Base-by-base conservation (phyloP, 768 basidiomycete species). In the Macrolepiota fuliginosa region DNA sequence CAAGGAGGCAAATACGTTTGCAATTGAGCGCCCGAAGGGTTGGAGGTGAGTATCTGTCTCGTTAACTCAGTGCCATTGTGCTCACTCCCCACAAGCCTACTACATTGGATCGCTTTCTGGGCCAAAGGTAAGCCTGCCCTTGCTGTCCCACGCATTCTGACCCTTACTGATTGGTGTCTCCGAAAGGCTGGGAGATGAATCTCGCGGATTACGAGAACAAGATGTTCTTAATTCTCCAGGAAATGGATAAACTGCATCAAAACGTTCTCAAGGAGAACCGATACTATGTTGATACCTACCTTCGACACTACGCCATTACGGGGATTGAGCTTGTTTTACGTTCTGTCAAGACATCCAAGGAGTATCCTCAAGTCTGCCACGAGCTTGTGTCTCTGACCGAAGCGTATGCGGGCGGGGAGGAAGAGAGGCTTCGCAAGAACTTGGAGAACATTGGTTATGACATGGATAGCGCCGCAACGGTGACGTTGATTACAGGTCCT, bases 1-100 rank as follows among this genome's bases (percentile, higher is more conserved):
- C 9, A 64, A 65, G 22, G 75, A 77, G 50, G 75, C 70, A 1
- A 77, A 78, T 54, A 58, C 63, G 0, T 77, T 78, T 56, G 71
- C 74, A 0, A 27, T 63, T 3, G 56, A 66, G 5, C 68, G 71
- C 1, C 77, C 76, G 0, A 53, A 62, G 32, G 69, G 67, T 2
- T 76, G 73, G 72, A 74, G 64, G 69, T 67, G 17, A n/a, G 65
- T 62, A 3, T 40, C 7, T 13, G 9, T 51, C 1, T 22, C 45
- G 13, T 36, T 7, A 7, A 19, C 19, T 40, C 56, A 19, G 17
- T 15, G 46, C 6, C 22, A 3, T 10, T 9, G 42, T 15, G 24
- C 9, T 55, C 17, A 51, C 15, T 6, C 3, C 11, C 2, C 17
- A 13, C 1, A 19, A 72, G 71, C 25, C 46, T 72, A n/a, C 56